Base-by-base conservation (phyloP, 2,329 filamentous ascomycete species). In the Monilinia fructicola region DNA sequence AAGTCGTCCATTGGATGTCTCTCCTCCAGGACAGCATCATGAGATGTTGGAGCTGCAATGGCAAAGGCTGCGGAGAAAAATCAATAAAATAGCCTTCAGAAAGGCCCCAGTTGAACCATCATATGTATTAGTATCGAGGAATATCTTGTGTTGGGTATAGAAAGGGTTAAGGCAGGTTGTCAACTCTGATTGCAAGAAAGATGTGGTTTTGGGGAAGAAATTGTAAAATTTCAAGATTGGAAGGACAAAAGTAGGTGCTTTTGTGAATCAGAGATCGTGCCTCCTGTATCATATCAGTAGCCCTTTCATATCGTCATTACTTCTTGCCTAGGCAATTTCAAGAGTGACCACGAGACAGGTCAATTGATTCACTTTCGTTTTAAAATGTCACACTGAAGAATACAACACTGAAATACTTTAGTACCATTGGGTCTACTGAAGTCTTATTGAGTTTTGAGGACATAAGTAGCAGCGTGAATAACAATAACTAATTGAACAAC, bases 1-100 rank as follows among this genome's bases (percentile, higher is more conserved):
- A 40, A 71, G 65, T 59, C 62, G 67, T 12, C 59, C 38, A 40
- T 59, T 64, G 38, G 61, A 21, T 26, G 60, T 35, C 62, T 67
- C 14, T 38, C 54, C 18, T 67, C 53, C 1, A 66, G 18, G n/a
- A n/a, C 50, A 28, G 21, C n/a, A 42, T n/a, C 6, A 2, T 44
- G 16, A 2, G 35, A 35, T 28, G 48, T 55, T 28, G 60, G 60
- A 55, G 60, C 60, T 54, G 48, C 60, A 63, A 55, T 28, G 21
- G 52, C 35, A 31, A 63, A 44, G 6, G 60, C 55, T 55, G 52
- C 48, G n/a, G 48, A 48, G 28, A 60, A 60, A 60, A 7, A 60
- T 60, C 10, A 60, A 31, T 14, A 60, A 4, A 38, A 60, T 40
- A 3, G 58, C 44, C n/a, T 60, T 50, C 58, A 31, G 23, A 12